Evolutionary conservation across 768 basidiomycete species (phyloP).

Genomic region (Mycena sanguinolenta): DNA sequence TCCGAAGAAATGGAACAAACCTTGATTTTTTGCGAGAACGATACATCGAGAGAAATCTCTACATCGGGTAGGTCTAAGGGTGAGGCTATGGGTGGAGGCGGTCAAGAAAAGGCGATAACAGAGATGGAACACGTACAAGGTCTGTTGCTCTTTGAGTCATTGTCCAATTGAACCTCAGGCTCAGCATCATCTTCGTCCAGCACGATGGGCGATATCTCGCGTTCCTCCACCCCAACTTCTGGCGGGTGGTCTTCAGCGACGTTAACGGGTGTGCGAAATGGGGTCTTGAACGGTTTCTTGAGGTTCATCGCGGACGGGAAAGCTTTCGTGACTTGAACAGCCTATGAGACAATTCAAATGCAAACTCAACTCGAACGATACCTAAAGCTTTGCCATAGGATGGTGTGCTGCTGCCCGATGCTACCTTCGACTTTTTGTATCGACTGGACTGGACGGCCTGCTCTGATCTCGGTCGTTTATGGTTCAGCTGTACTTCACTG

Average conservation of each 20-base stretch:
- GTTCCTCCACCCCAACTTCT: slow-evolving; percentile 13
- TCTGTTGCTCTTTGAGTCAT: not conserved
- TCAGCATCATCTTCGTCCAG: slow-evolving; percentile 15
- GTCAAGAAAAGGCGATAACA: not conserved
- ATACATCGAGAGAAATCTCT: slow-evolving; percentile 27
- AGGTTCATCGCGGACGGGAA: slow-evolving; percentile 55
- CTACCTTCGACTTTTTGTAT: slow-evolving; percentile 20
- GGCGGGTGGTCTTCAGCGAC: slow-evolving; percentile 4
- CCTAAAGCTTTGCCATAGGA: slow-evolving; percentile 45
- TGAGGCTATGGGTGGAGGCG: slow-evolving; percentile 17
- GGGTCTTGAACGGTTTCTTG: slow-evolving; percentile 65
- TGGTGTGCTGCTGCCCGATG: slow-evolving; percentile 8
- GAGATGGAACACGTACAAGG: slow-evolving; percentile 17
- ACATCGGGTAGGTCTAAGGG: slow-evolving; percentile 33
- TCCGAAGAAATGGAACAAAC: slow-evolving; percentile 1
- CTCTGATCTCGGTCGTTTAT: slow-evolving; percentile 24
- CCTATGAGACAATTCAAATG: not conserved
- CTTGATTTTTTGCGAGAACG: slow-evolving; percentile 35
- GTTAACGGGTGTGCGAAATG: slow-evolving; percentile 41
- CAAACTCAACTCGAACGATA: slow-evolving; percentile 31
- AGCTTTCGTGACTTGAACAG: slow-evolving; percentile 59
- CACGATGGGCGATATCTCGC: slow-evolving; percentile 3
- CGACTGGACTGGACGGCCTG: not conserved
- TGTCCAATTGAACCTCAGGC: not conserved
- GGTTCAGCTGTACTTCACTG: slow-evolving; percentile 10